Percentiles rank a stretch among this genome's conserved stretches.
Conservation (phyloP, 2,329 filamentous ascomycete genomes). For the Akanthomyces lecanii region DNA sequence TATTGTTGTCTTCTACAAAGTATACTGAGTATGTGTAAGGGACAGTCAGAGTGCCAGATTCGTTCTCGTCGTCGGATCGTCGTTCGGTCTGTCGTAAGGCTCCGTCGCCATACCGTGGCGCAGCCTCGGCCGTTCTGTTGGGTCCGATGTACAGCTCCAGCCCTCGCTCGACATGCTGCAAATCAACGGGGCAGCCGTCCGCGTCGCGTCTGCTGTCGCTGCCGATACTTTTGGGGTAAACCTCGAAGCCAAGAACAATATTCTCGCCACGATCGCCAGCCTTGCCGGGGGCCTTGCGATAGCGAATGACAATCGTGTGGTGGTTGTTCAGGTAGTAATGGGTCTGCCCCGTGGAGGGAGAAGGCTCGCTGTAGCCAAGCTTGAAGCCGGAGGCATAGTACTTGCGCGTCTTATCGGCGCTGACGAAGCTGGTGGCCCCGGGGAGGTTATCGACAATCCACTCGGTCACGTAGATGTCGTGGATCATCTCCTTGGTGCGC, state of each 20-base stretch:
- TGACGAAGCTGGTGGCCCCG: slow-evolving; percentile 83
- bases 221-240: slow-evolving; percentile 81
- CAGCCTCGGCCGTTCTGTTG: slow-evolving; percentile 51
- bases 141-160: slow-evolving; percentile 66
- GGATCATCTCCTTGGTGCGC: slow-evolving; percentile 67
- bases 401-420: slow-evolving; percentile 75
- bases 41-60: slow-evolving; percentile 64
- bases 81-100: slow-evolving; percentile 54
- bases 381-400: slow-evolving; percentile 92
- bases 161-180: slow-evolving; percentile 58
- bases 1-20: slow-evolving; percentile 73
- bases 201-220: slow-evolving; percentile 54
- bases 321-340: slow-evolving; percentile 83
- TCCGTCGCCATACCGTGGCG: slow-evolving; percentile 46
- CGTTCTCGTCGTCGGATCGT: slow-evolving; percentile 52
- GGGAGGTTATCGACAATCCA: slow-evolving; percentile 94
- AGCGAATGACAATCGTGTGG: slow-evolving; percentile 77
- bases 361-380: slow-evolving; percentile 70
- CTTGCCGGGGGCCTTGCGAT: slow-evolving; percentile 64
- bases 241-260: slow-evolving; percentile 83
- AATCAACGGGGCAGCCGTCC: slow-evolving; percentile 62
- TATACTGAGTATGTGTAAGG: slow-evolving; percentile 89
- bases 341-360: slow-evolving; percentile 53
- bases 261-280: slow-evolving; percentile 68
- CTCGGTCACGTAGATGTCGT: slow-evolving; percentile 78